Conservation (phyloP, 1,139 yeast genomes). For the Blastobotrys capitulatus region DNA sequence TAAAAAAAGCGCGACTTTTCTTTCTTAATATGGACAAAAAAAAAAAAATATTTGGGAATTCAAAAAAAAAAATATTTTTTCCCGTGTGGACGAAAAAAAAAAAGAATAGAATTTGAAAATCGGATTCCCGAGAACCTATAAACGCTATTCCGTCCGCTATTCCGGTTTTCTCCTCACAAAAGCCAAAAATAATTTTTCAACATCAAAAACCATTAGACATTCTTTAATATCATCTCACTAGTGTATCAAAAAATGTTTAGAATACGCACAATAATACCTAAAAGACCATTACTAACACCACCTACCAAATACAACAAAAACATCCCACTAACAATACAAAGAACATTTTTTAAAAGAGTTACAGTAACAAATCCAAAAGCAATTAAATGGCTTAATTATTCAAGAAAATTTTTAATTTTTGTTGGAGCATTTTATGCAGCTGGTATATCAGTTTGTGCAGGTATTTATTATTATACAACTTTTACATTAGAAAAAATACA, state of each 20-base stretch:
- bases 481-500: conserved; percentile 27
- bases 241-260: too few relatives aligned
- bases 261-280: too few relatives aligned
- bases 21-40: neutral
- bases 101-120: neutral
- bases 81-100: neutral
- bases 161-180: too few relatives aligned
- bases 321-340: too few relatives aligned
- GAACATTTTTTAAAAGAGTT: conserved; percentile 9
- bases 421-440: conserved; percentile 23
- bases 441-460: conserved; percentile 20
- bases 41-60: too few relatives aligned
- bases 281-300: neutral
- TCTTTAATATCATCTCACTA: too few relatives aligned
- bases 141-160: too few relatives aligned
- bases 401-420: conserved; percentile 13
- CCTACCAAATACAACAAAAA: too few relatives aligned
- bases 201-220: too few relatives aligned
- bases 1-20: neutral
- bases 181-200: too few relatives aligned
- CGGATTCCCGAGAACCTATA: too few relatives aligned
- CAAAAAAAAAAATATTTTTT: too few relatives aligned
- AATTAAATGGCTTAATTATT: conserved; percentile 12
- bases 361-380: conserved; percentile 16
- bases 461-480: conserved; percentile 22